Base-by-base conservation (phyloP, 805 yeast genomes). In the Cyberlindnera xishuangbannaensis region DNA sequence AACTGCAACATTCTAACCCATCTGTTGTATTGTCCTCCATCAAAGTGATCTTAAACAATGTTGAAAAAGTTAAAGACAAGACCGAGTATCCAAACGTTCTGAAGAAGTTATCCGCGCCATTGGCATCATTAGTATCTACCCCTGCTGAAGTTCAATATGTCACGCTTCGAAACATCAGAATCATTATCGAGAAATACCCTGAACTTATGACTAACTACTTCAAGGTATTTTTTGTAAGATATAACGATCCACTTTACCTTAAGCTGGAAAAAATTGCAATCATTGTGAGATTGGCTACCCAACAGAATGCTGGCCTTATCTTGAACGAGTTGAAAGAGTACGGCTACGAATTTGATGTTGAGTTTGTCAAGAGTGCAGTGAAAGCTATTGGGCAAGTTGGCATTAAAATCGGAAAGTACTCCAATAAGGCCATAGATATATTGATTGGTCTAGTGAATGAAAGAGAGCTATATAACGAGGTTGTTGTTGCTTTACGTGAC, bases 71-170 rank as follows among this genome's bases (percentile, higher is more conserved):
- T 7, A 47, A 55, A 40, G 37, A 44, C 17, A 34, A 42, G 31
- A 48, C 58, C 24, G 72, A 70, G 12, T 62, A 61, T 35, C 56
- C 60, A 4, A 45, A 52, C 2, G 64, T 80, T 6, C 62, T 83
- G 60, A 78, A 76, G 44, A 85, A 90, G 51, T 62, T 88, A 41
- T 67, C 86, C 18, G 81, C 95, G 9, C 96, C 95, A 2, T 63
- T 88, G 50, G 95, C 88, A 8, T 85, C 97, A 0, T 62, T 90
- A 41, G 78, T 88, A 40, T 80, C 90, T 7, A 78, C 87, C 7
- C 83, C 95, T 9, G 95, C 96, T 2, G 98, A 92, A 58, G 84
- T 94, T 30, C 97, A 92, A 60, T 90, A 82, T 50, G 95, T 90
- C 28, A 92, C 95, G 1, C 66, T 90, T 50, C 82, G 87, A 55